phyloP scores from a whole-genome alignment of 2,329 filamentous ascomycete species.

The Claviceps paspali region DNA sequence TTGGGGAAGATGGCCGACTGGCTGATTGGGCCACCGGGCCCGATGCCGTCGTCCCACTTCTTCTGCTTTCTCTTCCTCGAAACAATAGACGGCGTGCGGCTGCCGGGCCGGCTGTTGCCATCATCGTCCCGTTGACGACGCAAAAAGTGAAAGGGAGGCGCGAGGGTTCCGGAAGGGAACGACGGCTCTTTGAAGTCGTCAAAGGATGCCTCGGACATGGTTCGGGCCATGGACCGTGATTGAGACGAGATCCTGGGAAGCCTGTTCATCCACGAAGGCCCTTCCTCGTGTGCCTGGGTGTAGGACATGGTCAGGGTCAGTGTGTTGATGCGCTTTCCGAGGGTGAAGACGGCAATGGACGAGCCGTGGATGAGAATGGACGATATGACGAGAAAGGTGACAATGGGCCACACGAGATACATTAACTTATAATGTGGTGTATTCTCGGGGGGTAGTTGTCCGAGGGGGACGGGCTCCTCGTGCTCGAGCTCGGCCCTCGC shows the following conservation, averaged over 20 bases:
- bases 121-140: slow-evolving; percentile 71
- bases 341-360: slow-evolving; percentile 93
- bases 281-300: slow-evolving; percentile 76
- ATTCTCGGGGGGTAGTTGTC: slow-evolving; percentile 38
- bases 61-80: slow-evolving; percentile 49
- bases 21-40: slow-evolving; percentile 73
- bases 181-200: slow-evolving; percentile 45
- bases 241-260: slow-evolving; percentile 55
- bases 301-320: slow-evolving; percentile 92
- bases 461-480: slow-evolving; percentile 57
- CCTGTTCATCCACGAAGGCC: slow-evolving; percentile 88
- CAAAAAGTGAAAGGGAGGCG: slow-evolving; percentile 63
- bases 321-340: slow-evolving; percentile 97
- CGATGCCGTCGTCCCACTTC: slow-evolving; percentile 55
- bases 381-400: slow-evolving; percentile 80
- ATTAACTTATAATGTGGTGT: slow-evolving; percentile 54
- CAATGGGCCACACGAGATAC: slow-evolving; percentile 86
- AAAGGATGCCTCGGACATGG: slow-evolving; percentile 64
- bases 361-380: slow-evolving; percentile 95
- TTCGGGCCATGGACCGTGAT: slow-evolving; percentile 69
- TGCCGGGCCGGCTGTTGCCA: slow-evolving; percentile 32
- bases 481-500: slow-evolving; percentile 83
- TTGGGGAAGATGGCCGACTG: slow-evolving; percentile 78
- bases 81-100: slow-evolving; percentile 44
- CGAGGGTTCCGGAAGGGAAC: slow-evolving; percentile 54